Evolutionary conservation across 2,329 filamentous ascomycete species (phyloP).

Genomic region (Curvularia spicifera): DNA sequence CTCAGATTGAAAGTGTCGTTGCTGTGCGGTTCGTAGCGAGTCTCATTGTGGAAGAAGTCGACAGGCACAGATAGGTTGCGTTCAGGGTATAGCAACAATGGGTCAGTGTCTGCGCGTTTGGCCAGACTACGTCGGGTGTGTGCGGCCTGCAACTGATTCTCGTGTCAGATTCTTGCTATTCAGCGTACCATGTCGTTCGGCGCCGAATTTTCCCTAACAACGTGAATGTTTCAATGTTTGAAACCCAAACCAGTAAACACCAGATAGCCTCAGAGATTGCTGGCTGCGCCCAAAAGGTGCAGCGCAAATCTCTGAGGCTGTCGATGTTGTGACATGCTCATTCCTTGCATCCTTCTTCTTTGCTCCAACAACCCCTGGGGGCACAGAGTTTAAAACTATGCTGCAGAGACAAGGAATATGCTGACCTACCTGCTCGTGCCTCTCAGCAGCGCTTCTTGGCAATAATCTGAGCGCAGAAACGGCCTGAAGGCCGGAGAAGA

Average conservation of each 20-base stretch:
- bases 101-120: conserved; percentile 45
- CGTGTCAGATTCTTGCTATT: conserved; percentile 5
- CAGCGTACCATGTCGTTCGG: background rate
- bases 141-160: conserved; percentile 23
- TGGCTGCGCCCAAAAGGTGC: too few relatives aligned
- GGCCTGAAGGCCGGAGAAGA: conserved; percentile 36
- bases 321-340: too few relatives aligned
- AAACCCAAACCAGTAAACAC: background rate
- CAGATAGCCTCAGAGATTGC: too few relatives aligned
- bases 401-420: background rate
- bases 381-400: background rate
- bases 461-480: conserved; percentile 28
- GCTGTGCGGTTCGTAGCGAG: conserved; percentile 77
- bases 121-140: conserved; percentile 27
- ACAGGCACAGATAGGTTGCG: conserved; percentile 65
- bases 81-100: conserved; percentile 53
- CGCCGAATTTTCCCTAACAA: background rate
- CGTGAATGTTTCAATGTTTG: background rate
- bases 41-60: conserved; percentile 85
- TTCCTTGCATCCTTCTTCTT: too few relatives aligned
- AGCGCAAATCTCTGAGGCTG: too few relatives aligned
- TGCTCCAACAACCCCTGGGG: background rate
- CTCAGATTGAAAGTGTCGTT: conserved; percentile 71
- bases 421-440: conserved; percentile 32
- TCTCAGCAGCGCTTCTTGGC: conserved; percentile 27